Evolutionary conservation across 768 basidiomycete species (phyloP).

Genomic region (Rhizopogon vesiculosus): DNA sequence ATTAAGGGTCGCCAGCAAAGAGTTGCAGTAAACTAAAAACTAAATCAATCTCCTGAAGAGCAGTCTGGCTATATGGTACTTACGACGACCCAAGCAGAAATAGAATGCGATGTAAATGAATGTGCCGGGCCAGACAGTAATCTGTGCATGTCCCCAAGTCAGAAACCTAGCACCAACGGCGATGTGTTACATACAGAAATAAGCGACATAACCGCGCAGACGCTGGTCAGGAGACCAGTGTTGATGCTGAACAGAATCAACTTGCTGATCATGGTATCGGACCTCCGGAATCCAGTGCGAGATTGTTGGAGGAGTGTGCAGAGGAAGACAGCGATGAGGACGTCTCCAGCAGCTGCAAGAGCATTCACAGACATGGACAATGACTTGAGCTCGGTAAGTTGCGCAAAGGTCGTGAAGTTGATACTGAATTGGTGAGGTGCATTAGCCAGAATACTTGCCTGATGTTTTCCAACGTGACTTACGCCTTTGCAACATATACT

Average conservation of each 20-base stretch:
- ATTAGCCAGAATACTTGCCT: constrained; percentile 1
- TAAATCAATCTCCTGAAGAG: not conserved
- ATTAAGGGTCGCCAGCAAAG: constrained; percentile 57
- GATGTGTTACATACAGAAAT: constrained; percentile 33
- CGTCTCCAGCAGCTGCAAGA: constrained; percentile 41
- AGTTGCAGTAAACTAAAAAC: constrained; percentile 50
- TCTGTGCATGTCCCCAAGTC: constrained; percentile 26
- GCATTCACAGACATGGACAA: constrained; percentile 50
- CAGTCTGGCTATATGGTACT: constrained; percentile 13
- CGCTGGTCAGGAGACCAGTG: constrained; percentile 31
- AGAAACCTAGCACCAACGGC: not conserved
- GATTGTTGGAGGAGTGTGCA: constrained; percentile 41
- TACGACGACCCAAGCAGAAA: constrained; percentile 55
- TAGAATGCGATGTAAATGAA: constrained; percentile 59
- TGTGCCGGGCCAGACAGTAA: constrained; percentile 39
- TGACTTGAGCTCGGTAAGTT: constrained; percentile 43
- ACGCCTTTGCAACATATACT: constrained; percentile 33
- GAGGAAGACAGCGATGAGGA: constrained; percentile 45
- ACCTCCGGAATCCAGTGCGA: constrained; percentile 50
- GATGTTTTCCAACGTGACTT: constrained; percentile 9
- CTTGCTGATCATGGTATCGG: constrained; percentile 48
- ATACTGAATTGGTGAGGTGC: constrained; percentile 27
- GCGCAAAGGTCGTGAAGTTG: constrained; percentile 31
- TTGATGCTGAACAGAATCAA: constrained; percentile 54
- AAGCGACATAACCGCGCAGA: constrained; percentile 53